Evolutionary conservation across 345 rosid species (phyloP), one percentile per base, ranked within the genome.

Genomic region (Citrus cavaleriei): DNA sequence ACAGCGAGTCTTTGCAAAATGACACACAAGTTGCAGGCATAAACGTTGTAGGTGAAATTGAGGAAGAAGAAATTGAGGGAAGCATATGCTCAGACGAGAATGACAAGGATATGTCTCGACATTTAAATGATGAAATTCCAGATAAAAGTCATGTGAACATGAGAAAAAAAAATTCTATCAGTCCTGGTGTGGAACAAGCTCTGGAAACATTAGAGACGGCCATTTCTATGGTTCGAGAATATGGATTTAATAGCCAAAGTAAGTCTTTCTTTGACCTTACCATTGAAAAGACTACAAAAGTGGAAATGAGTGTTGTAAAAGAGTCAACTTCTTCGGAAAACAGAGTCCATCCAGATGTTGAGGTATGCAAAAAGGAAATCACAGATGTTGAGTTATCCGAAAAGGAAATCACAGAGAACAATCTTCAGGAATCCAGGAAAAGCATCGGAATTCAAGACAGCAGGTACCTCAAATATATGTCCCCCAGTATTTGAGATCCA

Each of bases 151-250:
- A 28, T 70, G 71, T 64, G n/a, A 84, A 85, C 25, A 80, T 16
- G 68, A 83, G 77, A 80, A 89, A 81, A 76, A 80, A 73, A 28
- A 49, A 85, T 75, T 70, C 67, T 76, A 68, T 91, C 70, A 86
- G 97, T 73, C 93, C 92, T 21, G 86, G 84, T 86, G 97, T 96
- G 60, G 84, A 88, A 76, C 87, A 88, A 74, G 99, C 98, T 74
- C 83, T 96, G 73, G 87, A 89, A 75, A 93, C 89, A 32, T 63
- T 96, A 79, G 98, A 96, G 77, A 88, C 83, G 80, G 97, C 80
- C 40, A 91, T 96, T 73, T 80, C 85, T 7, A 42, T 91, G 71
- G 87, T 91, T 72, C 88, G 84, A 5, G 84, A 90, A 73, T 58
- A 83, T 30, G 85, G 88, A 83, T 66, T 74, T 40, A 79, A 83